Evolutionary conservation across 345 rosid genomes (phyloP).

Genomic region (Hypericum androsaemum): DNA sequence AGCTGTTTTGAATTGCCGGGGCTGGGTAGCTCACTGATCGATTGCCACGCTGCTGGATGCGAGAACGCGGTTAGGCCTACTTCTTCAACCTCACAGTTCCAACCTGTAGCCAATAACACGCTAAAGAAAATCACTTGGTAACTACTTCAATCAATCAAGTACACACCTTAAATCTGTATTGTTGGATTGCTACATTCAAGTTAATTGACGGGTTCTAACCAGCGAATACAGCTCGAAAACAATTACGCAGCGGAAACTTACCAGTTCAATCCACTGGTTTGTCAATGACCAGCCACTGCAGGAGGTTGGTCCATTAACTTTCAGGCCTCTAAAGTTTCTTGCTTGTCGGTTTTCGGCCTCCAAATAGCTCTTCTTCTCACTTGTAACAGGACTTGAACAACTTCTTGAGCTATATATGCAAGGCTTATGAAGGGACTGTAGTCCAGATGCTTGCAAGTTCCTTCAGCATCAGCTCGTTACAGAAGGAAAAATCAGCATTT

Average conservation of each 20-base stretch:
- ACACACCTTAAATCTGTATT: no score
- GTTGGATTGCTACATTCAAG: no score
- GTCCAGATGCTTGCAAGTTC: conserved; percentile 44
- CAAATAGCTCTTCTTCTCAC: not conserved
- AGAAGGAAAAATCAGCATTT: conserved; percentile 7
- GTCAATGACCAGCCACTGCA: conserved; percentile 48
- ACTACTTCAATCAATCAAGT: no score
- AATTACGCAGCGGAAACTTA: conserved; percentile 42
- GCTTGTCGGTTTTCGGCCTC: not conserved
- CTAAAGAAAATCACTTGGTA: no score
- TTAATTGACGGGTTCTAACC: no score
- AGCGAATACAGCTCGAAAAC: conserved; percentile 35
- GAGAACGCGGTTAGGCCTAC: conserved; percentile 35
- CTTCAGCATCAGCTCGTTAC: conserved; percentile 1
- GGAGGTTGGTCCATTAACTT: conserved; percentile 26
- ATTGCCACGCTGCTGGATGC: conserved; percentile 44
- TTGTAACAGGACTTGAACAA: conserved; percentile 41
- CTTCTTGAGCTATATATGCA: conserved; percentile 43
- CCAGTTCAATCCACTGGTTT: conserved; percentile 44
- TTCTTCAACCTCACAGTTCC: no score
- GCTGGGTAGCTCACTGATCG: conserved; percentile 27
- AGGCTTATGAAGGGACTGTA: conserved; percentile 36
- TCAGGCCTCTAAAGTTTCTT: not conserved
- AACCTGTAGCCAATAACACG: no score
- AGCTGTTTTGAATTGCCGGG: conserved; percentile 38